A percentile compares a stretch with the other conserved stretches of the same genome.
phyloP scores from a whole-genome alignment of 371 early-diverging fungal species.

The Entomophthora muscae region DNA sequence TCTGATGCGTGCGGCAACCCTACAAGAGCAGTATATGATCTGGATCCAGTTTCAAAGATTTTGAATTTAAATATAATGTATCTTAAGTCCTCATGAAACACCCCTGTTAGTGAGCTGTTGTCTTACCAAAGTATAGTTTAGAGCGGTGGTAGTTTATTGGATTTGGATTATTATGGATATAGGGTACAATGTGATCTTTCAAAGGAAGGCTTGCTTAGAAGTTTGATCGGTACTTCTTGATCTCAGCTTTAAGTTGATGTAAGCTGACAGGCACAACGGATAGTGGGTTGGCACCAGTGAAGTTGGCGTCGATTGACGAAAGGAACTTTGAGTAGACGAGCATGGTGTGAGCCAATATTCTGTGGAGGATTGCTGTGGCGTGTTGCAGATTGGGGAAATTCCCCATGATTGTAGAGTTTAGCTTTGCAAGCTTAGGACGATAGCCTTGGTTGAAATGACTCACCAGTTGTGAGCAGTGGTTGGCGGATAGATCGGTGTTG shows the following conservation, averaged over 20 bases:
- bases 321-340: background rate
- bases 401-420: background rate
- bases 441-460: background rate
- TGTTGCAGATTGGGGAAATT: background rate
- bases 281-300: background rate
- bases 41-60: too few species aligned
- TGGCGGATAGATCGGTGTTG: background rate
- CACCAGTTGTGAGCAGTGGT: background rate
- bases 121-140: too few species aligned
- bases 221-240: background rate
- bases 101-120: too few species aligned
- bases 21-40: too few species aligned
- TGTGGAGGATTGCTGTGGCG: background rate
- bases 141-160: too few species aligned
- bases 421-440: background rate
- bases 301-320: background rate
- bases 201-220: too few species aligned
- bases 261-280: background rate
- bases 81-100: too few species aligned
- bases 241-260: background rate
- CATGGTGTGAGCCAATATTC: background rate
- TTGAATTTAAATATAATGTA: too few species aligned
- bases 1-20: too few species aligned
- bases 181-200: too few species aligned
- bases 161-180: too few species aligned